Evolutionary conservation across 257 asterid genomes (phyloP), one percentile per base, ranked within the genome.

Genomic region (Osmanthus fragrans): DNA sequence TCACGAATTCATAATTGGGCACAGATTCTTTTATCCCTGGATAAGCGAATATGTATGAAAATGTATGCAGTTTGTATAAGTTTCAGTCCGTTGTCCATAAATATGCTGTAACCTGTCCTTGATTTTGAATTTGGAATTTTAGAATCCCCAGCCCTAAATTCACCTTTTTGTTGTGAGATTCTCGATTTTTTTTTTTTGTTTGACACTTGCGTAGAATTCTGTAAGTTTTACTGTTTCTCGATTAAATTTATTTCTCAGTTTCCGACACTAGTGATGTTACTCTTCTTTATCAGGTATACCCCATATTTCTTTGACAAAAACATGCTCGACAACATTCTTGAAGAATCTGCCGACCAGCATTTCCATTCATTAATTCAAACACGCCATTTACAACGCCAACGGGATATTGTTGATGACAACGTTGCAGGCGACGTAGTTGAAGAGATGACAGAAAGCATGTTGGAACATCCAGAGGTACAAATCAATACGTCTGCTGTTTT

Each of bases 391-490:
- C 92, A 87, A 73, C 95, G 99, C 18, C 88, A 95, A 19, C 82
- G 92, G 40, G 99, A 89, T 78, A 89, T 86, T 80, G 73, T 80
- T 81, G 99, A 93, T 65, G 66, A 56, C 66, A 21, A 56, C 80
- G 60, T 89, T 76, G 33, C 93, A 33, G 87, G 92, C 2, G 99
- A 91, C 76, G 86, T 80, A 77, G 84, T 88, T 74, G 98, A 95
- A 81, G 99, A 95, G 87, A 91, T 91, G 96, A 88, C 87, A 77
- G 97, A 92, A 73, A 88, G 91, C 87, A 84, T 83, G 81, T 89
- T 89, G 94, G 98, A 95, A 63, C 92, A 94, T 83, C 93, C 97
- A 63, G 98, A 95, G 98, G 99, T 95, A 86, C 81, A 69, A 40
- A 76, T 76, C 79, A 45, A 49, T 69, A 69, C 73, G 39, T 29